A percentile compares a stretch with the other conserved stretches of the same genome.
Evolutionary conservation across 176 grass and related monocot genomes (phyloP).

Genomic region (Oryza officinalis): DNA sequence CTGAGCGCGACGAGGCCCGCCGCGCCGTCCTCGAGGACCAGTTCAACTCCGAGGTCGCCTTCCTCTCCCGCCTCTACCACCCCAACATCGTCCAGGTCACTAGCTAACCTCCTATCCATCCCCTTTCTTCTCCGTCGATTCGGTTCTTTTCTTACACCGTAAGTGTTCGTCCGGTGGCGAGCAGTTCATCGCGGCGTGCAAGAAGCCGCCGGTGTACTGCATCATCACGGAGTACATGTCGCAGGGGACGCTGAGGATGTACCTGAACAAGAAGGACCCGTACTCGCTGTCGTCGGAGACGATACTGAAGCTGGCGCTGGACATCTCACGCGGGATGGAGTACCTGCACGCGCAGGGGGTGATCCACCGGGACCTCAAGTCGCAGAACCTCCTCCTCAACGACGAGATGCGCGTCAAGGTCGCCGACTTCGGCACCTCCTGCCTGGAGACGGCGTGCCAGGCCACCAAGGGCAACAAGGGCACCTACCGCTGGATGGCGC

Average conservation of each 20-base stretch:
- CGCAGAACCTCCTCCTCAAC: conserved; percentile 93
- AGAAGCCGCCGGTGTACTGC: conserved; percentile 96
- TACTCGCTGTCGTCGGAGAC: conserved; percentile 95
- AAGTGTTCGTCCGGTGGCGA: neutral
- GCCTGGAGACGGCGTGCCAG: conserved; percentile 76
- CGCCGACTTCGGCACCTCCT: conserved; percentile 92
- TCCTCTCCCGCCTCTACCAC: conserved; percentile 90
- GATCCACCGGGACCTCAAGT: conserved; percentile 96
- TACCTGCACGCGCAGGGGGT: conserved; percentile 96
- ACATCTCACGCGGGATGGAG: conserved; percentile 94
- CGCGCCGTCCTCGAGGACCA: conserved; percentile 70
- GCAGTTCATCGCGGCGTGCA: conserved; percentile 94
- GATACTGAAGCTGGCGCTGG: conserved; percentile 76
- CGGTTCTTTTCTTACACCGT: neutral
- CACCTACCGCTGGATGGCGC: conserved; percentile 98
- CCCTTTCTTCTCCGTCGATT: no score
- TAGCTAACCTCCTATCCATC: neutral
- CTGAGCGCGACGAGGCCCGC: conserved; percentile 84
- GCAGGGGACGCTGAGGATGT: conserved; percentile 97
- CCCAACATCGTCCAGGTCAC: conserved; percentile 85
- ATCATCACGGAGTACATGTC: conserved; percentile 99
- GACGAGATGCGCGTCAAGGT: conserved; percentile 99
- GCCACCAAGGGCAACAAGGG: conserved; percentile 91
- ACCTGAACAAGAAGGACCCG: conserved; percentile 97
- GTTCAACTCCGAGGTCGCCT: conserved; percentile 96